These are phyloP conservation scores for Aureobasidium pullulans DNA, from an alignment of 2,329 filamentous ascomycete genomes.

Conservation along the genomic window DNA sequence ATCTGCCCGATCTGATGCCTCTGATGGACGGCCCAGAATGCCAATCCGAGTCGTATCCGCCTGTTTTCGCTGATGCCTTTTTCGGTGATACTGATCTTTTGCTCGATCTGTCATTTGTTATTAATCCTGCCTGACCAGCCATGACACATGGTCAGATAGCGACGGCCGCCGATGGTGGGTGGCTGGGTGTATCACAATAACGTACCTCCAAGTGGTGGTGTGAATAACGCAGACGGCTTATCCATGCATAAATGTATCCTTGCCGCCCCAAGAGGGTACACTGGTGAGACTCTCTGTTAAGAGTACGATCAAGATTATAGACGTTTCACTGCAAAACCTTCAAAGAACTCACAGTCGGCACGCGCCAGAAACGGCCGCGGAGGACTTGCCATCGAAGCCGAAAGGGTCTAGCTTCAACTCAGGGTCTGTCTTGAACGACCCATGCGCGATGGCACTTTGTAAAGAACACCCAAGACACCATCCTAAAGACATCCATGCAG, in stretches of 20 bases:
- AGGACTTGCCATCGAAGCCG: not conserved
- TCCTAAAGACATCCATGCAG: not conserved
- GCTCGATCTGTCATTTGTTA: not conserved
- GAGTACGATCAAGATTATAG: not conserved
- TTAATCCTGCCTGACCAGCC: not conserved
- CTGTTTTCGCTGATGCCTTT: not conserved
- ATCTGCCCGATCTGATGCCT: not conserved
- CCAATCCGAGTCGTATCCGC: not conserved
- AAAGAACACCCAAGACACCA: not conserved
- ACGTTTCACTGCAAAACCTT: slow-evolving; percentile 1
- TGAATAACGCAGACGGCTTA: not conserved
- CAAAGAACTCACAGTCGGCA: not conserved
- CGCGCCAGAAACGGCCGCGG: not conserved
- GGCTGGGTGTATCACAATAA: not conserved
- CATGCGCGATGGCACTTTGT: not conserved
- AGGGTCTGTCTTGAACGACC: slow-evolving; percentile 6
- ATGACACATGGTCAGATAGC: not conserved
- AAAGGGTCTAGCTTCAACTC: not conserved
- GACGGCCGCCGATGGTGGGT: not conserved
- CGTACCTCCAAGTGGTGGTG: not conserved
- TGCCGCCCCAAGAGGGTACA: too few species aligned
- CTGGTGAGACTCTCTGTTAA: not conserved
- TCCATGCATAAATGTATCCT: not conserved
- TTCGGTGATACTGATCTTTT: not conserved
- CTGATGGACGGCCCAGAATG: not conserved